Percentiles rank a stretch among this genome's conserved stretches.
phyloP scores from a whole-genome alignment of 495 filamentous ascomycete genomes.

The Staphylotrichum tortipilum region DNA sequence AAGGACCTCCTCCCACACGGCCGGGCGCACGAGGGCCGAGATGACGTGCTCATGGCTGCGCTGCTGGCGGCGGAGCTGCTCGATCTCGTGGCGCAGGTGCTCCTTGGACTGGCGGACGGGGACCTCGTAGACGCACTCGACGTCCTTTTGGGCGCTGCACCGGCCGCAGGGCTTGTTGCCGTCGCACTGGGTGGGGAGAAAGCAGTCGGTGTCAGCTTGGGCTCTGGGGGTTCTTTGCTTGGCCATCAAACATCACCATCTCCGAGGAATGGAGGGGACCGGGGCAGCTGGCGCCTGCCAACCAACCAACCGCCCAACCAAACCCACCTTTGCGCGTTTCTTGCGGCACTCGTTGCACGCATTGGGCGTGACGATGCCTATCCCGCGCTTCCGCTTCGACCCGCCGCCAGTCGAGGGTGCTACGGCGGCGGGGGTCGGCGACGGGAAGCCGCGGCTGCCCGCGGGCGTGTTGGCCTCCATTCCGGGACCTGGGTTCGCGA shows the following conservation, averaged over 20 bases:
- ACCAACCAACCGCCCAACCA: not conserved
- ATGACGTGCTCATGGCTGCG: slow-evolving; percentile 39
- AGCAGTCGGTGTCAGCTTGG: not conserved
- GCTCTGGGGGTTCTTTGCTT: too few species aligned
- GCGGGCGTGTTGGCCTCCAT: slow-evolving; percentile 19
- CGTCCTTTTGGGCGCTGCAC: slow-evolving; percentile 39
- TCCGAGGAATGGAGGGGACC: not conserved
- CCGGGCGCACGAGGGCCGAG: slow-evolving; percentile 34
- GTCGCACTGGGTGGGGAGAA: slow-evolving; percentile 37
- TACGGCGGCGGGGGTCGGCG: slow-evolving; percentile 3
- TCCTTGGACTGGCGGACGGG: slow-evolving; percentile 49
- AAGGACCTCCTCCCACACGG: slow-evolving; percentile 41
- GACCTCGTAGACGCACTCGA: slow-evolving; percentile 45
- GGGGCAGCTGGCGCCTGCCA: too few species aligned
- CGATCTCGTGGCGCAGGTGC: slow-evolving; percentile 43
- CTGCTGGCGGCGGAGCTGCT: slow-evolving; percentile 39
- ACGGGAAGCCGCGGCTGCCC: too few species aligned
- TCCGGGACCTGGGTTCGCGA: slow-evolving; percentile 21
- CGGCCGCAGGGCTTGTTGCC: slow-evolving; percentile 44
- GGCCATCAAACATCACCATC: too few species aligned
- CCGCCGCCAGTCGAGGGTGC: not conserved
- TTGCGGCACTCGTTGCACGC: slow-evolving; percentile 52
- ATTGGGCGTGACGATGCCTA: slow-evolving; percentile 46
- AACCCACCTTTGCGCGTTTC: slow-evolving; percentile 47
- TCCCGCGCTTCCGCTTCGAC: slow-evolving; percentile 40